Evolutionary conservation across 345 rosid genomes (phyloP).

Genomic region (Pugionium cornutum): DNA sequence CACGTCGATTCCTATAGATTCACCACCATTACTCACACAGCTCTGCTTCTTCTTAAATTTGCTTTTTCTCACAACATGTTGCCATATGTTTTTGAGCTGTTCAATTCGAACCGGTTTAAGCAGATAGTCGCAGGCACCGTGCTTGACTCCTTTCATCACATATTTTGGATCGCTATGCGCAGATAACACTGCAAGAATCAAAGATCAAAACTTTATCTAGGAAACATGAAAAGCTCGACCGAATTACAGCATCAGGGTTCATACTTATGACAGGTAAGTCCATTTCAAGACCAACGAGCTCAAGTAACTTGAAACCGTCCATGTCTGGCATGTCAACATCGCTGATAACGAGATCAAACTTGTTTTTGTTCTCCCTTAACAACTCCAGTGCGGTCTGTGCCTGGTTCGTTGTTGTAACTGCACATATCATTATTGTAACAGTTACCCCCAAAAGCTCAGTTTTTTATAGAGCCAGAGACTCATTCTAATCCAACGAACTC

Average conservation of each 20-base stretch:
- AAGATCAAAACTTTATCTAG: slow-evolving; percentile 1
- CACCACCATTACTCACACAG: slow-evolving; percentile 33
- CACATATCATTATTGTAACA: slow-evolving; percentile 18
- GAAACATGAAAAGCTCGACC: neutral
- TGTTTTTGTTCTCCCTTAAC: slow-evolving; percentile 70
- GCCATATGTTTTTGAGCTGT: slow-evolving; percentile 96
- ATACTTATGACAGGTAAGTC: slow-evolving; percentile 81
- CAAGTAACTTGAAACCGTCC: slow-evolving; percentile 84
- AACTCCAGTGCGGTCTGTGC: slow-evolving; percentile 58
- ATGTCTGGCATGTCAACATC: slow-evolving; percentile 87
- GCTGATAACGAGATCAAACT: slow-evolving; percentile 73
- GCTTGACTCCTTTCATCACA: slow-evolving; percentile 85
- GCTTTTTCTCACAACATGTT: slow-evolving; percentile 81
- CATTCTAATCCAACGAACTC: neutral
- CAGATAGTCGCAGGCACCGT: slow-evolving; percentile 92
- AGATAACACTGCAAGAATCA: slow-evolving; percentile 75
- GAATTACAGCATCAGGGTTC: neutral
- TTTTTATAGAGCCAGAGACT: slow-evolving; percentile 11
- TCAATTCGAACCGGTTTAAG: slow-evolving; percentile 85
- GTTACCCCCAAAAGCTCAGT: slow-evolving; percentile 22
- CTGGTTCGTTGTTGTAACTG: slow-evolving; percentile 66
- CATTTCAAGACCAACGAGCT: slow-evolving; percentile 84
- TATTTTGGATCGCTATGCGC: slow-evolving; percentile 72
- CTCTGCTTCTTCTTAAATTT: slow-evolving; percentile 54
- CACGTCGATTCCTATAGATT: slow-evolving; percentile 36